These are phyloP conservation scores for Vitellaria paradoxa DNA, from an alignment of 179 eudicot genomes.

Conservation along the genomic window DNA sequence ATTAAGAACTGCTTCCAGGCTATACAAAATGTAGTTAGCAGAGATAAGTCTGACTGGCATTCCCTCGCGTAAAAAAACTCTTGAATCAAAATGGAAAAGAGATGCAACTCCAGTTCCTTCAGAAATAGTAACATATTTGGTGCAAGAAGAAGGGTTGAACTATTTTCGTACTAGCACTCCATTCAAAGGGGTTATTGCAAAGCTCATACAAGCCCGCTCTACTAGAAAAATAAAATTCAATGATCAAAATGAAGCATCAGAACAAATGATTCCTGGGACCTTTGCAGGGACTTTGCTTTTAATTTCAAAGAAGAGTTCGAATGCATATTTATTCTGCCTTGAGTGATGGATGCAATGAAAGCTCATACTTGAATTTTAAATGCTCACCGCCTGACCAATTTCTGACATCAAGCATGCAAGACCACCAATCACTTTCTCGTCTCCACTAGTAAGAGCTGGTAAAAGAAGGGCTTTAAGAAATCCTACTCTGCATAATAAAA, in stretches of 20 bases:
- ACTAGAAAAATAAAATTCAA: neutral
- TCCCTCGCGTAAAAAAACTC: too few species aligned
- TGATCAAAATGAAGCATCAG: neutral
- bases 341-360: neutral
- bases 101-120: too few species aligned
- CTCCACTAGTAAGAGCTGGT: constrained; percentile 79
- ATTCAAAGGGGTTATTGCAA: constrained; percentile 3
- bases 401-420: constrained; percentile 96
- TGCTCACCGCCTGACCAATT: constrained; percentile 98
- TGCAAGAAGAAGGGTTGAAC: too few species aligned
- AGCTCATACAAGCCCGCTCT: neutral
- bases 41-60: too few species aligned
- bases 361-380: constrained; percentile 6
- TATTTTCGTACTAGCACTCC: neutral
- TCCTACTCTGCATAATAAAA: constrained; percentile 69
- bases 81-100: too few species aligned
- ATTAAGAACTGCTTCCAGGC: neutral
- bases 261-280: neutral
- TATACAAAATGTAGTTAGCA: too few species aligned
- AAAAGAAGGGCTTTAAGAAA: constrained; percentile 76
- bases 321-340: neutral
- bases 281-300: neutral
- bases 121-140: too few species aligned
- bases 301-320: neutral
- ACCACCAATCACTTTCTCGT: constrained; percentile 81